A percentile compares a stretch with the other conserved stretches of the same genome.
Conservation (phyloP, 169 alveolate species). For the Plasmodium coatneyi region DNA sequence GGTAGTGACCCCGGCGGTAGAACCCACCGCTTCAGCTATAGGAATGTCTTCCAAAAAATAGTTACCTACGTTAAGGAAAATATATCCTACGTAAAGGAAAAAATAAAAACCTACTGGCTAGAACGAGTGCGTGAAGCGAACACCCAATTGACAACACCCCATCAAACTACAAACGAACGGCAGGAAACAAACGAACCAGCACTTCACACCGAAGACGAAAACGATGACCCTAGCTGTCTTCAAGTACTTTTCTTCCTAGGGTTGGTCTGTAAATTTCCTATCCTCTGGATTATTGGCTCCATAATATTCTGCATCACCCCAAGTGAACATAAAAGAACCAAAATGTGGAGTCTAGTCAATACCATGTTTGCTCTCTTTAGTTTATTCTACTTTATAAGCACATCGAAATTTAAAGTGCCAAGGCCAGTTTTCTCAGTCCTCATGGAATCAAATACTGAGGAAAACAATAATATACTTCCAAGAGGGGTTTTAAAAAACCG, state of each 20-base stretch:
- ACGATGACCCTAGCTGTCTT: constrained; percentile 67
- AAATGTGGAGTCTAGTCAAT: constrained; percentile 57
- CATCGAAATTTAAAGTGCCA: constrained; percentile 25
- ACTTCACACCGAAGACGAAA: constrained; percentile 26
- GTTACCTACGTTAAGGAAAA: not conserved
- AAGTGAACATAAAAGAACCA: constrained; percentile 49
- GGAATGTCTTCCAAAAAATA: not conserved
- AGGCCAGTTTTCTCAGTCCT: constrained; percentile 29
- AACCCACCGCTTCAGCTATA: not conserved
- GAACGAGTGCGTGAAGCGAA: constrained; percentile 69
- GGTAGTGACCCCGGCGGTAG: not conserved
- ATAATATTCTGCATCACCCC: constrained; percentile 67
- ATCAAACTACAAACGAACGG: constrained; percentile 3
- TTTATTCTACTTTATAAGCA: constrained; percentile 36
- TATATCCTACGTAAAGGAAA: constrained; percentile 31
- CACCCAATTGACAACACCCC: constrained; percentile 36
- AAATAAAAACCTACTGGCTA: constrained; percentile 65
- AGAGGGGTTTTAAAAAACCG: constrained; percentile 23
- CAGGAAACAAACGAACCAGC: not conserved
- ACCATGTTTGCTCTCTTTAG: constrained; percentile 41
- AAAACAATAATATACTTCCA: not conserved
- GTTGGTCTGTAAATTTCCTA: constrained; percentile 62
- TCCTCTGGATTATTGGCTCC: constrained; percentile 67
- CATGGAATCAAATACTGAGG: constrained; percentile 2
- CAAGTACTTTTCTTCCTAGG: constrained; percentile 68